phyloP scores from a whole-genome alignment of 768 basidiomycete species.

The Pisolithus orientalis region DNA sequence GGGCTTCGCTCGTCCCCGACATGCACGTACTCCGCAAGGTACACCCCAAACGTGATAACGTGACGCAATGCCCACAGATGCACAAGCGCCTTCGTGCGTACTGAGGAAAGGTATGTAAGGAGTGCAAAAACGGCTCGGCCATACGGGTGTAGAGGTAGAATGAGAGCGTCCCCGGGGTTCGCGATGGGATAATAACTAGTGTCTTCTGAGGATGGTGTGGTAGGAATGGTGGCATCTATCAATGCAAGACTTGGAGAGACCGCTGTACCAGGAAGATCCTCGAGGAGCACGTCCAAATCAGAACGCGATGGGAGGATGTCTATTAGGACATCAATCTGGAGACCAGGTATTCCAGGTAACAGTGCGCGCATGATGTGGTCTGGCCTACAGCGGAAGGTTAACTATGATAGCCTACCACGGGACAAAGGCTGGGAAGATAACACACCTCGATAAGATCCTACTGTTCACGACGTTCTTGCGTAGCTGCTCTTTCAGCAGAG shows the following conservation, averaged over 20 bases:
- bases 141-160: slow-evolving; percentile 33
- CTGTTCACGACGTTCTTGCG: slow-evolving; percentile 36
- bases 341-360: slow-evolving; percentile 28
- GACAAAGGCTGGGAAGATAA: background rate
- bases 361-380: slow-evolving; percentile 39
- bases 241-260: slow-evolving; percentile 53
- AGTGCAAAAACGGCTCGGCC: slow-evolving; percentile 56
- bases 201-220: slow-evolving; percentile 22
- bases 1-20: slow-evolving; percentile 44
- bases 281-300: slow-evolving; percentile 43
- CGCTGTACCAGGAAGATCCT: slow-evolving; percentile 38
- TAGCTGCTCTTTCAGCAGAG: slow-evolving; percentile 37
- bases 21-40: slow-evolving; percentile 55
- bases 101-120: slow-evolving; percentile 46
- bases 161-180: background rate
- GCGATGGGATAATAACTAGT: slow-evolving; percentile 41
- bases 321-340: slow-evolving; percentile 33
- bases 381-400: slow-evolving; percentile 29
- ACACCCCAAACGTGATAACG: slow-evolving; percentile 54
- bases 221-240: slow-evolving; percentile 52
- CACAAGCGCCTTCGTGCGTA: slow-evolving; percentile 53
- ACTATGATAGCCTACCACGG: background rate
- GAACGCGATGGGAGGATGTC: slow-evolving; percentile 48
- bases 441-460: slow-evolving; percentile 27
- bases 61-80: slow-evolving; percentile 68